A percentile compares a stretch with the other conserved stretches of the same genome.
These are phyloP conservation scores for Russula sp. DNA, from an alignment of 768 basidiomycete genomes.

Conservation along the genomic window DNA sequence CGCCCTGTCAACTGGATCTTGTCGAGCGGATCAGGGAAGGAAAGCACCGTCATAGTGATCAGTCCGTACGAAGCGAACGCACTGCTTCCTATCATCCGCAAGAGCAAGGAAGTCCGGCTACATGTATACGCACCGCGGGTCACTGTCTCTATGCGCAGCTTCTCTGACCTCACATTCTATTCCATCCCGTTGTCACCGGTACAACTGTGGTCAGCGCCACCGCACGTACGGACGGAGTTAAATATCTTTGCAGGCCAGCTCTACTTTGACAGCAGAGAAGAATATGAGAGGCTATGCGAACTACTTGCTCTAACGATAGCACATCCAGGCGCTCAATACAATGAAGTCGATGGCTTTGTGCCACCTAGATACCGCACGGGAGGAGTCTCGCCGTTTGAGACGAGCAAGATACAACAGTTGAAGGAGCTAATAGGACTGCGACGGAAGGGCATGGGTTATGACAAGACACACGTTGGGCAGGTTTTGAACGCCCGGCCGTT, in stretches of 20 bases:
- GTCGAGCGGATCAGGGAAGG: constrained; percentile 12
- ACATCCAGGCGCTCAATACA: background rate
- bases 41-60: background rate
- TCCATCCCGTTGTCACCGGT: background rate
- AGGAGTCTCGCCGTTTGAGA: background rate
- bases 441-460: constrained; percentile 15
- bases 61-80: too few species aligned
- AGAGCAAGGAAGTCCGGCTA: constrained; percentile 9
- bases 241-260: constrained; percentile 19
- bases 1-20: background rate
- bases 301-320: background rate
- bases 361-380: background rate
- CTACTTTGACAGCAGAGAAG: constrained; percentile 16
- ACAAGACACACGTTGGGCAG: constrained; percentile 9
- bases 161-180: constrained; percentile 8
- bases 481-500: constrained; percentile 1
- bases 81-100: constrained; percentile 12
- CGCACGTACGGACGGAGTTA: background rate
- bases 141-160: background rate
- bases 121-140: constrained; percentile 15
- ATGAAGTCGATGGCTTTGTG: constrained; percentile 7
- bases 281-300: constrained; percentile 13
- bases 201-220: background rate
- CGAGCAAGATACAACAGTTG: background rate
- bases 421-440: background rate